Evolutionary conservation across 2,329 filamentous ascomycete species (phyloP).

Genomic region (Elsinoe necatrix): DNA sequence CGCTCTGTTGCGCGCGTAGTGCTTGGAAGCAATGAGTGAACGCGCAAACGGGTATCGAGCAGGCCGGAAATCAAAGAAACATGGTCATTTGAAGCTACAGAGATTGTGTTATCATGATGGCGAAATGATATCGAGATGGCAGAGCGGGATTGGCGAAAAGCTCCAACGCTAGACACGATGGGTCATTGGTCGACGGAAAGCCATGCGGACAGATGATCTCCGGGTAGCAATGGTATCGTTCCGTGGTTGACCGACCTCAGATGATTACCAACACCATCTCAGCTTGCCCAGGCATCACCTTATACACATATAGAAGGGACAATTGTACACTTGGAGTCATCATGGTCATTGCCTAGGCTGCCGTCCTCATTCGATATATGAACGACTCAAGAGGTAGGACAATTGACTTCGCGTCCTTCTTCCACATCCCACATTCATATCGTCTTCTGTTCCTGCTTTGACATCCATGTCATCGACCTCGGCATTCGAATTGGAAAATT

Average conservation of each 20-base stretch:
- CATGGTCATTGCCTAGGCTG: neutral
- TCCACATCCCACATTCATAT: too few relatives aligned
- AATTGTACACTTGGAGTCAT: too few relatives aligned
- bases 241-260: too few relatives aligned
- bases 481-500: neutral
- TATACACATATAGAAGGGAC: too few relatives aligned
- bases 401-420: too few relatives aligned
- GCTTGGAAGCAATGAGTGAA: neutral
- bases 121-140: conserved; percentile 7
- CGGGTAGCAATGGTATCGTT: neutral
- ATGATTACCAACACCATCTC: too few relatives aligned
- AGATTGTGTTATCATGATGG: conserved; percentile 8
- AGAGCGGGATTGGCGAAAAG: neutral
- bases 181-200: neutral
- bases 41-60: neutral
- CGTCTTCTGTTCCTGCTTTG: too few relatives aligned
- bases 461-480: neutral
- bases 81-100: neutral
- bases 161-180: neutral
- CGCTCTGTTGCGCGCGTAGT: neutral
- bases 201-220: neutral
- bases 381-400: too few relatives aligned
- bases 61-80: neutral
- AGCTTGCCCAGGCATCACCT: too few relatives aligned
- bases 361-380: too few relatives aligned